Base-by-base conservation (phyloP, 805 yeast genomes). In the Torulaspora quercuum region DNA sequence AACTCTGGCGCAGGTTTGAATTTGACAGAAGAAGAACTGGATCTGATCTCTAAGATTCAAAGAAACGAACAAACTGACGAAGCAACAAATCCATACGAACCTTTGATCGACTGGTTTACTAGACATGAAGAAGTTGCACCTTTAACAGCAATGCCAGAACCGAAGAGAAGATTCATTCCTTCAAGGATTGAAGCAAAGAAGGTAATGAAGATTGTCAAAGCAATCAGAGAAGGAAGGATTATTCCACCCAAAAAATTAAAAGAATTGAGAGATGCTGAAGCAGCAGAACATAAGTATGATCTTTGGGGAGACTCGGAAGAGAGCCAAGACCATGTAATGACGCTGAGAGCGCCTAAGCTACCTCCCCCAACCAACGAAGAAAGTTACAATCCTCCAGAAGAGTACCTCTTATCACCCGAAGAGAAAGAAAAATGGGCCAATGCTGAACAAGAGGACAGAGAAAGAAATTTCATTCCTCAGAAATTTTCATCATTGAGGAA, bases 281-380 rank as follows among this genome's bases (percentile, higher is more conserved):
- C 74, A 45, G 79, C 72, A 42, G 74, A 74, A 43, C 55, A 59
- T 36, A 72, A 72, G 48, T 86, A 73, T 58, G 96, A 92, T 62
- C 70, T 92, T 40, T 92, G 99, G 99, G 80, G 75, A 13, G 85
- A 80, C 50, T 76, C 78, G 32, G 76, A 75, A 30, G 76, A 73
- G 34, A 44, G 42, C 10, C 36, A 46, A 25, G 95, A 88, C 55
- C 95, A 89, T 62, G 69, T 87, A 30, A 88, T 88, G 95, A 87
- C 78, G 46, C 69, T 90, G 51, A 78, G 95, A 57, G 98, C 98
- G 10, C 98, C 99, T 24, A 90, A 92, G 62, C 51, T 87, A 52
- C 79, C 95, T 10, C 97, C 97, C 22, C 99, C 99, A 40, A 86
- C 97, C 1, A 78, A 92, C 57, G 98, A 90, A 49, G 96, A 90